Base-by-base conservation (phyloP, 2,329 filamentous ascomycete species). In the Rhynchosporium secalis region DNA sequence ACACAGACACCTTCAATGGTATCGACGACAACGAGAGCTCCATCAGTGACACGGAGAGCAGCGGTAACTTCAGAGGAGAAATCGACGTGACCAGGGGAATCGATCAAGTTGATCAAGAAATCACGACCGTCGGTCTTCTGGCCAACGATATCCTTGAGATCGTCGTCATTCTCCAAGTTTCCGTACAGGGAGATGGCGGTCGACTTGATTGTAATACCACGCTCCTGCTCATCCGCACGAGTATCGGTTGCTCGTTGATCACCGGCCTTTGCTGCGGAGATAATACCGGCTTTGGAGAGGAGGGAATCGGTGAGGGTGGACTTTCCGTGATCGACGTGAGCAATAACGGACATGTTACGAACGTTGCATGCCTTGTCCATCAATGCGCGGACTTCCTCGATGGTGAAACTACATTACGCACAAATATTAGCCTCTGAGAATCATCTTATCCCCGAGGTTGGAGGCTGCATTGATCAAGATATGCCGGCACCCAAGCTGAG, bases 131-230 rank as follows among this genome's bases (percentile, higher is more conserved):
- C 86, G 72, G 91, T 90, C 82, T 91, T 89, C 81, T 92, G 86
- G 78, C 88, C 87, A 72, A 90, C 89, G 72, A 98, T 92, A 77
- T 99, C 95, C 87, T 96, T 96, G 71, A 97, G 77, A 77, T 98
- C 95, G 64, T 97, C 94, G 55, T 85, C 81, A 72, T 90, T 87
- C 66, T 84, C 80, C 71, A 99, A 87, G 74, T 87, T 83, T 77
- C 91, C 92, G 82, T 95, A 99, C 76, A 99, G 88, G 73, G 96
- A 98, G 83, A 99, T 99, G 81, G 96, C 95, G 68, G 95, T 99
- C 63, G 95, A 99, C 89, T 99, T 99, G 89, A 99, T 99, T 75
- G 95, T 99, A 77, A 99, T 97, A 88, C 95, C 92, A 89, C 95
- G 93, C 80, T 99, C 95, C 85, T 99, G 95, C 81, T 99, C 95